These are phyloP conservation scores for Komagataella pastoris DNA, from an alignment of 805 yeast genomes.

Conservation along the genomic window DNA sequence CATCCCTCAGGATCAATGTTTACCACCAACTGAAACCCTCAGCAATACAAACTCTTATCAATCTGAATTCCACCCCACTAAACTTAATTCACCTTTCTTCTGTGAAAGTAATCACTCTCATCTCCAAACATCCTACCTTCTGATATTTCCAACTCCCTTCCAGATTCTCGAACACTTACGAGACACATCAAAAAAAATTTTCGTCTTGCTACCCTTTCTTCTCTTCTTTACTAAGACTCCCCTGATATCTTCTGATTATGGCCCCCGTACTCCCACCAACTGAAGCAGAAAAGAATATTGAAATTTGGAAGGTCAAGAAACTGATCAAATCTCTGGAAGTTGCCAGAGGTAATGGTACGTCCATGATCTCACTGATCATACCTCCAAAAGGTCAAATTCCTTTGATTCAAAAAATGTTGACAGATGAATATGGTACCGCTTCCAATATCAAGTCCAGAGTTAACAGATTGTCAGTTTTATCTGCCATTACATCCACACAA, in stretches of 20 bases:
- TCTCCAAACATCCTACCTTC: background rate
- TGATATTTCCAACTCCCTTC: background rate
- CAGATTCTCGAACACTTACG: background rate
- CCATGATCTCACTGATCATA: constrained; percentile 92
- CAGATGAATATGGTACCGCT: constrained; percentile 98
- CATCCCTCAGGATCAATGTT: too few species aligned
- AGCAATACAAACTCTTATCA: too few species aligned
- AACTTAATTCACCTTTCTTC: too few species aligned
- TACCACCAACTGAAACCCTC: too few species aligned
- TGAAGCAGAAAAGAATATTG: constrained; percentile 92
- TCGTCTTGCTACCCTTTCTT: background rate
- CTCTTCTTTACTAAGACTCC: background rate
- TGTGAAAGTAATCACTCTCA: background rate
- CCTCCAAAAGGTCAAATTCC: constrained; percentile 95
- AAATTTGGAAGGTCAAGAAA: constrained; percentile 98
- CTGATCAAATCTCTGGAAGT: constrained; percentile 74
- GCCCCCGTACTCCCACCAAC: constrained; percentile 26
- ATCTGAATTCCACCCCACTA: too few species aligned
- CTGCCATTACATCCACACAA: constrained; percentile 97
- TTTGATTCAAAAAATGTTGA: constrained; percentile 75
- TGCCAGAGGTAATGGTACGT: constrained; percentile 98
- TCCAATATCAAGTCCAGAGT: constrained; percentile 97
- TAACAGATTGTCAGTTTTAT: constrained; percentile 84
- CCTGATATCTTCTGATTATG: constrained; percentile 9
- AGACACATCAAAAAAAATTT: background rate